Evolutionary conservation across 352 stramenopile genomes (phyloP), one percentile per base, ranked within the genome.

Genomic region (Phytophthora fragariae): DNA sequence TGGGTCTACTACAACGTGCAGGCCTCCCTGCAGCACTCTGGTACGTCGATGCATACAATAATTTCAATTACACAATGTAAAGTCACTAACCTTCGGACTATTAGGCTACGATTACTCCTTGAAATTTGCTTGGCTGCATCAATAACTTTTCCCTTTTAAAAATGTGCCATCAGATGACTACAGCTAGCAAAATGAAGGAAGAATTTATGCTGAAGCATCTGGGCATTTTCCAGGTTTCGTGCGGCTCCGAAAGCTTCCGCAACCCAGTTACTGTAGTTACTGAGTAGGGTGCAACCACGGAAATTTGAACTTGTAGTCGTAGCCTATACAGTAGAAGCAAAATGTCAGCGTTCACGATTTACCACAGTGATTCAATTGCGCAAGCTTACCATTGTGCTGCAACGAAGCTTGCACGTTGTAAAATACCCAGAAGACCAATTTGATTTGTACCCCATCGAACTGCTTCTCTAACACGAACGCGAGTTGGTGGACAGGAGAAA

Each of bases 391-490:
- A 17, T 39, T 39, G 8, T 68, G 62, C 29, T 24, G 37, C 8
- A 61, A 44, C 12, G 39, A 54, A 17, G 37, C 52, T 17, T 76
- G 73, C 0, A 80, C 57, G 8, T 65, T 73, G 55, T 77, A 76
- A 3, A 76, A 47, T 2, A 86, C 54, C 79, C 76, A 86, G 31
- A 78, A 68, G 10, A 75, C 24, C 14, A 85, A 52, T 55, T 65
- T 77, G n/a, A 37, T 54, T 27, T 81, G 80, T 1, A 80, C 49
- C 15, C 75, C 35, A 8, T 8, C 53, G 24, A 55, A 57, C n/a
- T 82, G 66, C 11, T 62, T 75, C 21, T 72, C 57, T 9, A 85
- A 49, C 24, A 85, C 77, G 33, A 88, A 84, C 17, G 67, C 76
- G 11, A 88, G 65, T 5, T 81, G 72, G 2, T 68, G 24, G 11